Base-by-base conservation (phyloP, 768 basidiomycete genomes). In the Asterophora parasitica region DNA sequence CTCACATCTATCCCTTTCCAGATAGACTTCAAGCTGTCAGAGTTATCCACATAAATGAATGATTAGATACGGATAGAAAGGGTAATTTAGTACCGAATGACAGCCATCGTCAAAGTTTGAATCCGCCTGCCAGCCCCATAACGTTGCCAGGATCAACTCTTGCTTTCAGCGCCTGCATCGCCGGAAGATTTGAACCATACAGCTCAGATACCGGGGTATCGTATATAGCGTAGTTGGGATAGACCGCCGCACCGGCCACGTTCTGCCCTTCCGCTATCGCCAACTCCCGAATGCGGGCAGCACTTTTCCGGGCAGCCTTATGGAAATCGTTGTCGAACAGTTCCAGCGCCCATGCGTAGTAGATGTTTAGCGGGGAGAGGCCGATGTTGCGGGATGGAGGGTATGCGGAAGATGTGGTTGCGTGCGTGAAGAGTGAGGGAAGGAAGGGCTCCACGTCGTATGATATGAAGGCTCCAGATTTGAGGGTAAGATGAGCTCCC, bases 101-200 rank as follows among this genome's bases (percentile, higher is more conserved):
- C 23, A 23, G 23, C 3, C 23, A 31, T 3, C 2, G n/a, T 66
- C 52, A 73, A 37, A 79, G 63, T 62, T 82, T 84, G 61, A 74
- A 84, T 6, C 83, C 84, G 4, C 83, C 83, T n/a, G 83, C 71
- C 13, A 83, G 73, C 12, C 72, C 74, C 82, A 87, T 86, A 33
- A 84, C 70, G 55, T 78, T 71, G 7, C 64, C 42, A 0, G 83
- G 83, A 60, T 87, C 84, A 44, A 78, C 68, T 16, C 40, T 45
- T 47, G 50, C 56, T 56, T 76, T 79, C 12, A 83, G 59, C 9
- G 44, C 50, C 45, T 58, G 50, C 49, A 84, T 54, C 42, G 40
- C 59, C 10, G 58, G 57, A 2, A 85, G 40, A 48, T 82, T 78
- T 2, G 36, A 52, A 2, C 79, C 81, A 52, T 79, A 84, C 23